Evolutionary conservation across 2,329 filamentous ascomycete species (phyloP).

Genomic region (Fusarium pseudograminearum): DNA sequence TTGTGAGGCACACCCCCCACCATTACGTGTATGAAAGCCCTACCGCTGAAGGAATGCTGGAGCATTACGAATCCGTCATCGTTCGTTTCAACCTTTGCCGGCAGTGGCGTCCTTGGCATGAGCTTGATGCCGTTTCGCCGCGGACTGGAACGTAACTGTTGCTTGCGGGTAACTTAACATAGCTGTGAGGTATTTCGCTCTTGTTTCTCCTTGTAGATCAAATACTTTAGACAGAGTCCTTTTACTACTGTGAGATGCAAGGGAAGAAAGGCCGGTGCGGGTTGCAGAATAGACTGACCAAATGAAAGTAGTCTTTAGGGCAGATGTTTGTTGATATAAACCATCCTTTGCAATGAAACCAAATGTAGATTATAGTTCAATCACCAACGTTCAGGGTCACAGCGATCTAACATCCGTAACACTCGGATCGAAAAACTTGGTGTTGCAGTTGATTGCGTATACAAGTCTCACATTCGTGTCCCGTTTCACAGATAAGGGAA

Average conservation of each 20-base stretch:
- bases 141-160: constrained; percentile 26
- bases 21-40: not conserved
- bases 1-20: not conserved
- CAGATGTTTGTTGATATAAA: not conserved
- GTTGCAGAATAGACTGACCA: not conserved
- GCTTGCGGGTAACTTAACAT: not conserved
- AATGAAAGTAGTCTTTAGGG: not conserved
- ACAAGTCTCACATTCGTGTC: constrained; percentile 32
- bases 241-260: constrained; percentile 10
- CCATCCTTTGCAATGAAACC: not conserved
- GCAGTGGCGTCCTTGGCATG: constrained; percentile 36
- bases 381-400: not conserved
- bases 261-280: not conserved
- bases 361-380: no score
- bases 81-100: constrained; percentile 37
- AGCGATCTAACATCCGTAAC: not conserved
- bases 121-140: constrained; percentile 11
- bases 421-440: not conserved
- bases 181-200: not conserved
- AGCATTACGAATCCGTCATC: constrained; percentile 18
- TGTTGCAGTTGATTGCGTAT: constrained; percentile 27
- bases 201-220: constrained; percentile 14
- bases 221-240: not conserved
- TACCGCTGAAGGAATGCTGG: constrained; percentile 24
- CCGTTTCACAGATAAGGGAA: constrained; percentile 21